A percentile compares a stretch with the other conserved stretches of the same genome.
phyloP scores from a whole-genome alignment of 1,139 yeast genomes.

The Insectozyma bohioensis region DNA sequence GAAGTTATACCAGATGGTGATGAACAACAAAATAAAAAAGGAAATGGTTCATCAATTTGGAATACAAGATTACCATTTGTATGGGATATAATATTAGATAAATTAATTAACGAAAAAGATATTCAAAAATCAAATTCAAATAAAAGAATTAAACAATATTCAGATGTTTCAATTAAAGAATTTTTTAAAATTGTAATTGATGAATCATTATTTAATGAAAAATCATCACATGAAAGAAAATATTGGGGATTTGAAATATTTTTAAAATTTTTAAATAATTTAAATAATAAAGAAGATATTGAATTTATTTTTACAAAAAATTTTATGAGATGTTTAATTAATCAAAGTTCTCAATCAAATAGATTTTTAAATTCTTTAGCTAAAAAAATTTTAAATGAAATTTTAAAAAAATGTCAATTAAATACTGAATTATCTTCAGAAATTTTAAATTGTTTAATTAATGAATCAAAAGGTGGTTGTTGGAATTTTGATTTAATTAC shows the following conservation, averaged over 20 bases:
- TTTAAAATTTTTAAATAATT: conserved; percentile 38
- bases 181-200: conserved; percentile 84
- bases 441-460: conserved; percentile 48
- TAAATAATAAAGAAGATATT: conserved; percentile 21
- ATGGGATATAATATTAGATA: conserved; percentile 65
- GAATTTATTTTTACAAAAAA: conserved; percentile 61
- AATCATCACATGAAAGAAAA: conserved; percentile 83
- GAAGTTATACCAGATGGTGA: conserved; percentile 38
- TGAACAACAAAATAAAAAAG: conserved; percentile 24
- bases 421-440: conserved; percentile 47
- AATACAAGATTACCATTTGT: conserved; percentile 78
- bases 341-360: conserved; percentile 69
- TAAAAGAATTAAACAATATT: conserved; percentile 21
- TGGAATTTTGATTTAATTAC: conserved; percentile 78
- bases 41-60: conserved; percentile 66
- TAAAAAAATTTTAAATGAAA: conserved; percentile 43
- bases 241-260: conserved; percentile 84
- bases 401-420: conserved; percentile 38
- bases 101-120: conserved; percentile 26
- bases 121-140: conserved; percentile 21
- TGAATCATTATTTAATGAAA: conserved; percentile 71
- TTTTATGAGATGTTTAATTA: conserved; percentile 70
- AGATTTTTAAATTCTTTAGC: conserved; percentile 71
- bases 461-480: conserved; percentile 55
- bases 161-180: conserved; percentile 50